Evolutionary conservation across 805 yeast genomes (phyloP).

Genomic region (Starmera dryadoides): DNA sequence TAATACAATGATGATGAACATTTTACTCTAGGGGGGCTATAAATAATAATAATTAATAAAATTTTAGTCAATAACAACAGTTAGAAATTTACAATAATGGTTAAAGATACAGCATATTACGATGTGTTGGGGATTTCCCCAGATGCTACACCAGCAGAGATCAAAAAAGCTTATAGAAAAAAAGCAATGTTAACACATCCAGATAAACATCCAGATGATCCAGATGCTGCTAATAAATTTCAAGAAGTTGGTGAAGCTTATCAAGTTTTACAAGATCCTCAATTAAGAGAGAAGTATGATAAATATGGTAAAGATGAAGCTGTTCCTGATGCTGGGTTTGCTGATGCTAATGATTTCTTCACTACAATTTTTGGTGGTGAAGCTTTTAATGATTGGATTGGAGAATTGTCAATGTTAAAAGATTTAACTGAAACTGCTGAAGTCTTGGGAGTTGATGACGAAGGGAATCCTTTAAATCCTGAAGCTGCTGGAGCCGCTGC

Average conservation of each 20-base stretch:
- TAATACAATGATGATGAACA: no score
- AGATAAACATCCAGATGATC: conserved; percentile 94
- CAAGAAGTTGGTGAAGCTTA: conserved; percentile 69
- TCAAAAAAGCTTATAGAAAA: conserved; percentile 90
- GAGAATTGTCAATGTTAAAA: conserved; percentile 63
- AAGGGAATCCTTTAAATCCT: conserved; percentile 21
- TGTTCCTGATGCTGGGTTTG: conserved; percentile 63
- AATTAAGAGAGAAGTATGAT: conserved; percentile 68
- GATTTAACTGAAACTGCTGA: conserved; percentile 55
- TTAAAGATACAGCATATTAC: conserved; percentile 80
- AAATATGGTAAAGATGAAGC: conserved; percentile 77
- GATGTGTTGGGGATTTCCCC: conserved; percentile 66
- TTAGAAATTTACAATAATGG: no score
- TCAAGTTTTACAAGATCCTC: conserved; percentile 71
- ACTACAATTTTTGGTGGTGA: conserved; percentile 81
- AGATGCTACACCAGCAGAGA: conserved; percentile 70
- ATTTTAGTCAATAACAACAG: no score
- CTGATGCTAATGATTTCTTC: conserved; percentile 84
- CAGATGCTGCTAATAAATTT: conserved; percentile 79
- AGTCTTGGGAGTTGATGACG: conserved; percentile 28
- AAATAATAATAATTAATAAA: no score
- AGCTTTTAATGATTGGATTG: conserved; percentile 70
- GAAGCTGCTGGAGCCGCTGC: conserved; percentile 19
- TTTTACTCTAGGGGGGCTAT: no score
- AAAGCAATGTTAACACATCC: conserved; percentile 90